phyloP scores from a whole-genome alignment of 2,329 filamentous ascomycete species.

The Claviceps digitariae region DNA sequence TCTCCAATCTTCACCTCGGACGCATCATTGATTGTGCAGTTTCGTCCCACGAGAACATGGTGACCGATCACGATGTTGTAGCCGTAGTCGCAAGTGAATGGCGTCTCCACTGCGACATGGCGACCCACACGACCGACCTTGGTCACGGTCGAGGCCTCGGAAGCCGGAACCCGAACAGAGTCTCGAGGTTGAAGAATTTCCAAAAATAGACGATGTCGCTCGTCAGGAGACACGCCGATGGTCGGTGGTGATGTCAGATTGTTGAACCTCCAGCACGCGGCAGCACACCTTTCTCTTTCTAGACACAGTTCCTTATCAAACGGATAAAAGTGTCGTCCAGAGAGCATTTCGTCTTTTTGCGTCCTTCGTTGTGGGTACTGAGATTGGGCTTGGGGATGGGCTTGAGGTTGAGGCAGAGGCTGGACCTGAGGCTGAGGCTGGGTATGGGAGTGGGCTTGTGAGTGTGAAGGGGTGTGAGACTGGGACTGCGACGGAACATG shows the following conservation, averaged over 20 bases:
- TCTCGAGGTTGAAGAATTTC: conserved; percentile 56
- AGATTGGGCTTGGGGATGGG: conserved; percentile 31
- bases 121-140: conserved; percentile 55
- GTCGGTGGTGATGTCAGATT: conserved; percentile 60
- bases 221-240: conserved; percentile 53
- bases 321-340: conserved; percentile 64
- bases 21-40: conserved; percentile 80
- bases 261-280: conserved; percentile 76
- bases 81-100: conserved; percentile 88
- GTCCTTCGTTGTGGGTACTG: conserved; percentile 34
- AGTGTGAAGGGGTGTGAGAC: conserved; percentile 27
- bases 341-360: conserved; percentile 85
- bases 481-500: conserved; percentile 24
- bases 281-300: conserved; percentile 74
- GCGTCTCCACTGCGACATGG: conserved; percentile 67
- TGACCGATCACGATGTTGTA: conserved; percentile 87
- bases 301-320: conserved; percentile 65
- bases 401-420: neutral
- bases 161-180: conserved; percentile 40
- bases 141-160: conserved; percentile 35
- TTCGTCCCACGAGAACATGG: conserved; percentile 68
- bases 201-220: conserved; percentile 56
- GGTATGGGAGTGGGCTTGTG: neutral
- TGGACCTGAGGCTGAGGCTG: conserved; percentile 9
- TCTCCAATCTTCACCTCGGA: conserved; percentile 70